phyloP scores from a whole-genome alignment of 2,329 filamentous ascomycete genomes.

The Metarhizium brunneum region DNA sequence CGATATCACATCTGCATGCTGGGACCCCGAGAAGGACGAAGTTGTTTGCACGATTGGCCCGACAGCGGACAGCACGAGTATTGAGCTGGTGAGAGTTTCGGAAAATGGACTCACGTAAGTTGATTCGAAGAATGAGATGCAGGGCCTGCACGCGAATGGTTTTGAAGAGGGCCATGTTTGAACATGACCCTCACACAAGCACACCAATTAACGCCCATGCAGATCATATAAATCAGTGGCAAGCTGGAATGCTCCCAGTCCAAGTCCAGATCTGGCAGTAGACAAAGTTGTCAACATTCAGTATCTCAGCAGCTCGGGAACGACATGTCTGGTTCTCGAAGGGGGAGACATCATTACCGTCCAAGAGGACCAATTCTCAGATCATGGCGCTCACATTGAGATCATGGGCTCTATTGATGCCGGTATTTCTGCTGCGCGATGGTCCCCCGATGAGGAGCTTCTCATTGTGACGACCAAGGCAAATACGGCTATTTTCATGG shows the following conservation, averaged over 20 bases:
- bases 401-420: conserved; percentile 92
- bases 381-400: conserved; percentile 71
- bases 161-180: neutral
- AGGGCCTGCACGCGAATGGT: neutral
- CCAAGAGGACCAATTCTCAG: conserved; percentile 44
- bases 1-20: conserved; percentile 67
- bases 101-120: conserved; percentile 27
- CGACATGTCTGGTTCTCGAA: conserved; percentile 73
- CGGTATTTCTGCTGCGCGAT: conserved; percentile 79
- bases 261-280: conserved; percentile 62
- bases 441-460: conserved; percentile 93
- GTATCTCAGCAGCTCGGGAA: conserved; percentile 72
- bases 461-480: conserved; percentile 74
- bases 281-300: conserved; percentile 75
- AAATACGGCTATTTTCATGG: conserved; percentile 83
- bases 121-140: neutral
- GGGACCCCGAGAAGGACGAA: conserved; percentile 73
- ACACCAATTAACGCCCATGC: neutral
- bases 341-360: conserved; percentile 88
- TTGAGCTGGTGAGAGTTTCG: conserved; percentile 57
- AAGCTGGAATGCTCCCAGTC: conserved; percentile 82
- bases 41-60: conserved; percentile 81
- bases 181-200: neutral
- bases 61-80: conserved; percentile 54
- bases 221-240: conserved; percentile 44